These are phyloP conservation scores for Asterella californica DNA, from an alignment of 225 moss, liverwort and hornwort species.

Conservation along the genomic window DNA sequence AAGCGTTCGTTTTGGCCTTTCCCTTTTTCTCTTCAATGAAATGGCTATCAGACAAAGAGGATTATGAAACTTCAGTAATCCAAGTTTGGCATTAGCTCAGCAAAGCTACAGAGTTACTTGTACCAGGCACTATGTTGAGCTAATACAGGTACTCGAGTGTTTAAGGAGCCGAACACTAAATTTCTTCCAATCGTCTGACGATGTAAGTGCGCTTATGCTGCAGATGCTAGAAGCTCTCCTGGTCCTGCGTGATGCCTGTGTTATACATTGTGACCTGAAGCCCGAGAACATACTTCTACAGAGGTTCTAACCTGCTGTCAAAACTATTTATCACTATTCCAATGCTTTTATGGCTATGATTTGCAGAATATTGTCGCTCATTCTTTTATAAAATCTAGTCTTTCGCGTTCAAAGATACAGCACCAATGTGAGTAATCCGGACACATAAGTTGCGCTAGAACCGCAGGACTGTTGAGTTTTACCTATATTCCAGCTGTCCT, in stretches of 20 bases:
- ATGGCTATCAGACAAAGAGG: not conserved
- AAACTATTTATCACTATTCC: not conserved
- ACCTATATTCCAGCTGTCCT: not conserved
- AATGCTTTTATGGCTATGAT: not conserved
- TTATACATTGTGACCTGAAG: constrained; percentile 91
- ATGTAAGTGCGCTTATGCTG: constrained; percentile 3
- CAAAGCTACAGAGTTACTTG: not conserved
- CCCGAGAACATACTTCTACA: constrained; percentile 90
- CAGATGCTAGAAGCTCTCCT: constrained; percentile 80
- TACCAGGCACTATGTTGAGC: not conserved
- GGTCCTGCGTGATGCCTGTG: constrained; percentile 70
- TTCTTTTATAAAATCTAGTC: not conserved
- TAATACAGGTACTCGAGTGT: not conserved
- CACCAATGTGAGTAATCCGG: not conserved
- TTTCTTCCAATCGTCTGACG: not conserved
- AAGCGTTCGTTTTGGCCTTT: not conserved
- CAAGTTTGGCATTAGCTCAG: too few species aligned
- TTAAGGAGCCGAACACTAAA: not conserved
- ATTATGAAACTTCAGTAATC: too few species aligned
- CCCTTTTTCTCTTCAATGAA: not conserved
- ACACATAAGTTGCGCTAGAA: not conserved
- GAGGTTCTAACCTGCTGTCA: not conserved
- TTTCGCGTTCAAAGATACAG: not conserved
- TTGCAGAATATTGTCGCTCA: not conserved
- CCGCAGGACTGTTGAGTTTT: not conserved